A percentile compares a stretch with the other conserved stretches of the same genome.
phyloP scores from a whole-genome alignment of 2,329 filamentous ascomycete species.

The Arthroderma uncinatum region DNA sequence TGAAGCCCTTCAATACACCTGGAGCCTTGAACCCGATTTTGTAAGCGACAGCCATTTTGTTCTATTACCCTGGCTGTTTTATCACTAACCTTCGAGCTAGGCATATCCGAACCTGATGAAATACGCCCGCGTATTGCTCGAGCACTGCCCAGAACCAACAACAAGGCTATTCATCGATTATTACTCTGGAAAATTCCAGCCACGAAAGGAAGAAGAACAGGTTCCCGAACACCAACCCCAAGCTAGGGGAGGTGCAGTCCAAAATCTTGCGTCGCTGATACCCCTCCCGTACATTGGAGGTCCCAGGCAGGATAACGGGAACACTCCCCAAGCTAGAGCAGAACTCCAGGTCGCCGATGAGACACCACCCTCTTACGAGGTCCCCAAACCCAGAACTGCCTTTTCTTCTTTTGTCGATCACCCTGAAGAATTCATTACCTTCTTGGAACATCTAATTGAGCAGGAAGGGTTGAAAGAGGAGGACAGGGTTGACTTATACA shows the following conservation, averaged over 20 bases:
- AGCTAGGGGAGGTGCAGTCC: slow-evolving; percentile 62
- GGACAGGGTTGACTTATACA: slow-evolving; percentile 79
- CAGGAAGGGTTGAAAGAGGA: slow-evolving; percentile 59
- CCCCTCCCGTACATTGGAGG: slow-evolving; percentile 67
- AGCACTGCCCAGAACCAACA: slow-evolving; percentile 70
- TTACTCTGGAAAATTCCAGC: slow-evolving; percentile 74
- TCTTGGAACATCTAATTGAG: slow-evolving; percentile 76
- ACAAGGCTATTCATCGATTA: slow-evolving; percentile 89
- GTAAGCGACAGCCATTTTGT: slow-evolving; percentile 37
- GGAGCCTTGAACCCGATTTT: slow-evolving; percentile 66
- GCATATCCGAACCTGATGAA: slow-evolving; percentile 87
- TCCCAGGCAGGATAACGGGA: slow-evolving; percentile 20
- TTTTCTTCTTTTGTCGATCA: slow-evolving; percentile 97
- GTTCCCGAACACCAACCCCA: slow-evolving; percentile 37
- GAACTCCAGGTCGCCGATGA: slow-evolving; percentile 27
- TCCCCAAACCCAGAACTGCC: slow-evolving; percentile 73
- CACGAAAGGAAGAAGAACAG: slow-evolving; percentile 51
- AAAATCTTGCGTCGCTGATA: slow-evolving; percentile 73
- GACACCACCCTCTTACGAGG: slow-evolving; percentile 52
- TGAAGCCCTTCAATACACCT: slow-evolving; percentile 84
- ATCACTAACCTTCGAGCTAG: slow-evolving; percentile 30
- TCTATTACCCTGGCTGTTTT: not conserved
- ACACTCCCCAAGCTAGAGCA: slow-evolving; percentile 12
- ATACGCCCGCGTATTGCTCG: slow-evolving; percentile 80
- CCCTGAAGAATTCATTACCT: slow-evolving; percentile 78